These are phyloP conservation scores for Penicillium sp. DNA, from an alignment of 2,329 filamentous ascomycete genomes.

Conservation along the genomic window DNA sequence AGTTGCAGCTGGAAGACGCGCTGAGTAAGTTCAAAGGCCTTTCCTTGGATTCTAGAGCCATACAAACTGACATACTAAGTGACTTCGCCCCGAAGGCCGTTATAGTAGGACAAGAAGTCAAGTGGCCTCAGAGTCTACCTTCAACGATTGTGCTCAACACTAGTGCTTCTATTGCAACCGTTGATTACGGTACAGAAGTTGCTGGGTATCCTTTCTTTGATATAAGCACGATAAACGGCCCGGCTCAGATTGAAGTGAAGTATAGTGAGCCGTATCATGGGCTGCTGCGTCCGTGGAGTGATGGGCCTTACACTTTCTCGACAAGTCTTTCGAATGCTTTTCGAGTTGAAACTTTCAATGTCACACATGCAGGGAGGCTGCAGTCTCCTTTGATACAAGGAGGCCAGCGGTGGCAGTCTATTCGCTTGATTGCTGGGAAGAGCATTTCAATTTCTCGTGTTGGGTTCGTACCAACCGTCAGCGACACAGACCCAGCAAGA, in stretches of 20 bases:
- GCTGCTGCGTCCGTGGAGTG: constrained; percentile 13
- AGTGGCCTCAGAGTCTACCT: constrained; percentile 4
- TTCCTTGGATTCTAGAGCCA: background rate
- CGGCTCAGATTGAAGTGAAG: constrained; percentile 22
- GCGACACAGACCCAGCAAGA: background rate
- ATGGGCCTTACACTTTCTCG: constrained; percentile 22
- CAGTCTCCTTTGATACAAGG: constrained; percentile 22
- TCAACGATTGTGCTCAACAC: constrained; percentile 5
- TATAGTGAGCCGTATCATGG: constrained; percentile 20
- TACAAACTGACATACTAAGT: background rate
- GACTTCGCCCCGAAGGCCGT: constrained; percentile 5
- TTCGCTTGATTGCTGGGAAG: background rate
- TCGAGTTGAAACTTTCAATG: constrained; percentile 23
- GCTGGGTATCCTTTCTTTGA: constrained; percentile 21
- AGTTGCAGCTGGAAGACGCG: background rate
- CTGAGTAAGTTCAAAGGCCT: background rate
- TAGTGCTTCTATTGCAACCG: constrained; percentile 5
- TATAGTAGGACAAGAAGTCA: background rate
- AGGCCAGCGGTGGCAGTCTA: constrained; percentile 22
- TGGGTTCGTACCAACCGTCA: constrained; percentile 4
- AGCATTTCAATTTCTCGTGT: background rate
- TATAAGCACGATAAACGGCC: constrained; percentile 8
- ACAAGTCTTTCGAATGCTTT: constrained; percentile 19
- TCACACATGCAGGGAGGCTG: constrained; percentile 12
- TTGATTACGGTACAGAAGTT: constrained; percentile 22